Conservation (phyloP, 371 early-diverging fungal species). For the Caulochytrium protostelioides region DNA sequence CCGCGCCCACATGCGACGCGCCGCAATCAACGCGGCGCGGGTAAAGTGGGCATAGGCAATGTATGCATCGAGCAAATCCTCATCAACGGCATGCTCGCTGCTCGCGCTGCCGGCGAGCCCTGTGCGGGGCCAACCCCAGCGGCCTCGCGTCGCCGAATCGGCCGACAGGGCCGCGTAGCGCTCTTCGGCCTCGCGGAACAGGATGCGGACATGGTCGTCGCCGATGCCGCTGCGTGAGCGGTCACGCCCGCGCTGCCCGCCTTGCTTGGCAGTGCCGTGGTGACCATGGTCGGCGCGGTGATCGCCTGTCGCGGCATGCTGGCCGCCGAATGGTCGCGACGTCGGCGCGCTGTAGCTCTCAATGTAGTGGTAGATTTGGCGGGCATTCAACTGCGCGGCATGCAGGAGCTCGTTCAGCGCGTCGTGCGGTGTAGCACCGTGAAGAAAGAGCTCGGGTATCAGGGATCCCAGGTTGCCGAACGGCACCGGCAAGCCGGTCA, state of each 20-base stretch:
- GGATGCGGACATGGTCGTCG: too few species aligned
- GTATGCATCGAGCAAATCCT: conserved; percentile 16
- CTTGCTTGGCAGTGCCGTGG: too few species aligned
- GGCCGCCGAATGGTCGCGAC: too few species aligned
- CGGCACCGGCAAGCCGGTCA: conserved; percentile 73
- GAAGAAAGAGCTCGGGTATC: conserved; percentile 47
- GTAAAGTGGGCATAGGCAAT: conserved; percentile 37
- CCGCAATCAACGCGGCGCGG: conserved; percentile 38
- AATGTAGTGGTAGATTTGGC: conserved; percentile 55
- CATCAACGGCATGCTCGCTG: neutral
- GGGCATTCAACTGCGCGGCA: conserved; percentile 45
- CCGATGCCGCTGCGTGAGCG: too few species aligned
- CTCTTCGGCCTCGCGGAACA: too few species aligned
- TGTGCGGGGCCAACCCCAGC: too few species aligned
- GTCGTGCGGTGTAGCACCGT: neutral
- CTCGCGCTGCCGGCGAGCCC: too few species aligned
- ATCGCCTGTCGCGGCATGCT: too few species aligned
- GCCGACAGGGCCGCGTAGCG: too few species aligned
- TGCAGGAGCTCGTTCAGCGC: conserved; percentile 20
- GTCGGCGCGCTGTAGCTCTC: conserved; percentile 21
- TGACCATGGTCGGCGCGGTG: too few species aligned
- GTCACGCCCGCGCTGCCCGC: too few species aligned
- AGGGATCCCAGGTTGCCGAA: conserved; percentile 67
- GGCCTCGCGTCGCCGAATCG: too few species aligned
- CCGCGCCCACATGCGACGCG: conserved; percentile 72